These are phyloP conservation scores for Odontarrhena argentea DNA, from an alignment of 345 rosid species.

Conservation along the genomic window DNA sequence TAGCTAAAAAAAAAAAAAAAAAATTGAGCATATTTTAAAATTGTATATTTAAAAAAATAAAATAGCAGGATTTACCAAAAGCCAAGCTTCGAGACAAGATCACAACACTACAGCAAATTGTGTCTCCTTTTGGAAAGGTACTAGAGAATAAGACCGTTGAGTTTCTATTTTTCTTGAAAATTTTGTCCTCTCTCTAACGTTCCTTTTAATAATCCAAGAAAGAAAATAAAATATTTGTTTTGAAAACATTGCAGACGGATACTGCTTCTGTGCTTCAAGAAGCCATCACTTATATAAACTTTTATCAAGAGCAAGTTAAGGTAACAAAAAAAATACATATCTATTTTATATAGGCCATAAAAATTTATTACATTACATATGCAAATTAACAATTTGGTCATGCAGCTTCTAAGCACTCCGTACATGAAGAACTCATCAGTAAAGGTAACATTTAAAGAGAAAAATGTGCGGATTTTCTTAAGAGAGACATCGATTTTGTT, in stretches of 20 bases:
- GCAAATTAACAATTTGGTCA: conserved; percentile 12
- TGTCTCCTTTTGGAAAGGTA: conserved; percentile 98
- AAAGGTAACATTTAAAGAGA: conserved; percentile 52
- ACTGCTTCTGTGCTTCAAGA: conserved; percentile 87
- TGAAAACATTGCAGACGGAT: conserved; percentile 65
- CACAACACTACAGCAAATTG: conserved; percentile 93
- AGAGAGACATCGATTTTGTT: background rate
- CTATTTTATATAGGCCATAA: background rate
- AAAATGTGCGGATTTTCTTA: background rate
- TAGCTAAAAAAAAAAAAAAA: no score
- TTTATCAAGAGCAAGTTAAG: conserved; percentile 83
- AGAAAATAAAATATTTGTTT: conserved; percentile 1
- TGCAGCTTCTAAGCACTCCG: conserved; percentile 78
- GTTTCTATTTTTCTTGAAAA: background rate
- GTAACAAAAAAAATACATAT: conserved; percentile 40
- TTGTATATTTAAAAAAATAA: background rate
- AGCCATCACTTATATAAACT: conserved; percentile 75
- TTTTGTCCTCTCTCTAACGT: background rate
- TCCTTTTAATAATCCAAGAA: conserved; percentile 1
- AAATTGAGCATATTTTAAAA: background rate
- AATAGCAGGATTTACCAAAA: conserved; percentile 67
- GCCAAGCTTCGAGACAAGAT: conserved; percentile 81
- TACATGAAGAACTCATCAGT: conserved; percentile 65
- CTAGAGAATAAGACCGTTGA: conserved; percentile 10
- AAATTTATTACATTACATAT: background rate